These are phyloP conservation scores for Colletotrichum trifolii DNA, from an alignment of 2,329 filamentous ascomycete species.

Conservation along the genomic window DNA sequence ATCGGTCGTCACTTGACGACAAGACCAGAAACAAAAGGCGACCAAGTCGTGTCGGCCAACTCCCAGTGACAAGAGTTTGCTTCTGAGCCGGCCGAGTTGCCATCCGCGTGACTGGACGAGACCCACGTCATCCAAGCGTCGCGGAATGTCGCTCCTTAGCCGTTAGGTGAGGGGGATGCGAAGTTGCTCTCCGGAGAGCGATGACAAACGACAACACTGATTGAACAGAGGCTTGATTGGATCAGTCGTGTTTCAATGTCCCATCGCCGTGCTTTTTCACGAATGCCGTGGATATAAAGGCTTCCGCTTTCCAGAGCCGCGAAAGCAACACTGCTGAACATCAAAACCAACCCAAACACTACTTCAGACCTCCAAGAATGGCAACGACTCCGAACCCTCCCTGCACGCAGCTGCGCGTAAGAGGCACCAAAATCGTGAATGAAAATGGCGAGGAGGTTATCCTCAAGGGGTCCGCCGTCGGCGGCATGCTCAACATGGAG, in stretches of 20 bases:
- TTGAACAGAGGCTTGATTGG: no score
- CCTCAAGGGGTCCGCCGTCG: conserved; percentile 49
- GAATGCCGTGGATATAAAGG: conserved; percentile 20
- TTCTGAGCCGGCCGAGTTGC: conserved; percentile 1
- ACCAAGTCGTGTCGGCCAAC: neutral
- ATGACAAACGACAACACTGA: conserved; percentile 2
- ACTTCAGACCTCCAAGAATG: conserved; percentile 5
- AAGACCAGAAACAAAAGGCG: no score
- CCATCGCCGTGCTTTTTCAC: neutral
- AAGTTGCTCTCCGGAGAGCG: neutral
- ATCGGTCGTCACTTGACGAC: no score
- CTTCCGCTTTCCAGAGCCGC: neutral
- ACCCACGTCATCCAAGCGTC: conserved; percentile 14
- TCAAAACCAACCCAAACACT: neutral
- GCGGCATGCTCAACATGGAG: conserved; percentile 59
- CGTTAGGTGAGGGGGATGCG: neutral
- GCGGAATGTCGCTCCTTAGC: conserved; percentile 29
- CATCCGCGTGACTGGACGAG: conserved; percentile 6
- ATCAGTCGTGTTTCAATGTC: neutral
- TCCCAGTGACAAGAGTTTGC: conserved; percentile 9
- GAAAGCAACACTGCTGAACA: neutral
- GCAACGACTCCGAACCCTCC: conserved; percentile 23
- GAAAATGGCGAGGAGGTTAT: conserved; percentile 56
- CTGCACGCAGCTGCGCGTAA: conserved; percentile 45
- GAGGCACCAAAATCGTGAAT: conserved; percentile 55